phyloP scores from a whole-genome alignment of 2,329 filamentous ascomycete species.

The Aspergillus ochraceoroseus region DNA sequence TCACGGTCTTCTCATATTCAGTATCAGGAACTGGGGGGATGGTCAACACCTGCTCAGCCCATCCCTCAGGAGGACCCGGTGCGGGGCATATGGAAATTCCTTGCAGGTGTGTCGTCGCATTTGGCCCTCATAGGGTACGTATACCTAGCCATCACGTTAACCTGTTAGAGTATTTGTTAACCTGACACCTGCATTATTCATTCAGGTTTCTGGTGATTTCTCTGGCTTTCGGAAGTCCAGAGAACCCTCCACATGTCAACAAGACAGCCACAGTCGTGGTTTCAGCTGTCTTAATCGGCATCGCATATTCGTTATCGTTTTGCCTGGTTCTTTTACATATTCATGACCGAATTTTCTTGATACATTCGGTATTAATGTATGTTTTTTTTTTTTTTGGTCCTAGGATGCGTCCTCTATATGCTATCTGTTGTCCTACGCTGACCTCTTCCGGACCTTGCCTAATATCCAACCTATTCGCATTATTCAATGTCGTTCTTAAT shows the following conservation, averaged over 20 bases:
- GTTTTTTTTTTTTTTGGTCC: no score
- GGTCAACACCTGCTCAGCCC: constrained; percentile 14
- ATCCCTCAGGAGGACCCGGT: constrained; percentile 5
- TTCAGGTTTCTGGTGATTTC: constrained; percentile 31
- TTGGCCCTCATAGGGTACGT: constrained; percentile 31
- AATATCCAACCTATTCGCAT: constrained; percentile 28
- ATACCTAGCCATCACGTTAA: neutral
- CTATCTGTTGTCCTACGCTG: constrained; percentile 1
- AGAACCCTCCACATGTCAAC: constrained; percentile 20
- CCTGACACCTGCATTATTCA: neutral
- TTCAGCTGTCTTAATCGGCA: constrained; percentile 27
- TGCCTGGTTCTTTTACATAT: constrained; percentile 25
- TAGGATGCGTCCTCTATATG: no score
- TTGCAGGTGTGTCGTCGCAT: constrained; percentile 26
- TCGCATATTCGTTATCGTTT: constrained; percentile 27
- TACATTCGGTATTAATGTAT: constrained; percentile 33
- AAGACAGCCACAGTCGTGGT: constrained; percentile 23
- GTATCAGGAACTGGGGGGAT: constrained; percentile 17
- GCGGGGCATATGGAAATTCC: constrained; percentile 23
- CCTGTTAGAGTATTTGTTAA: no score
- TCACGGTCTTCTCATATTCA: constrained; percentile 6
- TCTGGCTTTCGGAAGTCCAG: constrained; percentile 25
- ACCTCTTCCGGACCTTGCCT: constrained; percentile 21
- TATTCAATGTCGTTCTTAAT: constrained; percentile 35
- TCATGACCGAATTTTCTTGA: constrained; percentile 25